These are phyloP conservation scores for Aspergillus sp. DNA, from an alignment of 2,329 filamentous ascomycete genomes.

Conservation along the genomic window DNA sequence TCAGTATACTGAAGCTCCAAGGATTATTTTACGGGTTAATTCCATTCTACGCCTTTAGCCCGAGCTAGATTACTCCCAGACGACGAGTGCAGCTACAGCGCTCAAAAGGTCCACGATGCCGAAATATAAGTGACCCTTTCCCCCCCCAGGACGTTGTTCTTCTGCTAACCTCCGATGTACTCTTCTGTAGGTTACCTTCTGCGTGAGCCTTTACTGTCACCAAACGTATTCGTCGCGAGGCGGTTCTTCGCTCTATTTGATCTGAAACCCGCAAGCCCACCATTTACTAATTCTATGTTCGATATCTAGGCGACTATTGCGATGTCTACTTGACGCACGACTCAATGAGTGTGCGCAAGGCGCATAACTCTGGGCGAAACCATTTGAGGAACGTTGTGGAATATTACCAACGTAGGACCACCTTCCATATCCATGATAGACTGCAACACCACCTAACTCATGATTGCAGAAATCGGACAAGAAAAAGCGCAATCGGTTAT, in stretches of 20 bases:
- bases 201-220: neutral
- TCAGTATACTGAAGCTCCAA: neutral
- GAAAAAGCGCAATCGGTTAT: slow-evolving; percentile 99
- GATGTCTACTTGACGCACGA: slow-evolving; percentile 99
- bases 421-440: neutral
- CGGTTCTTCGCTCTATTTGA: neutral
- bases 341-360: slow-evolving; percentile 99
- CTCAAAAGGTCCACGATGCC: slow-evolving; percentile 63
- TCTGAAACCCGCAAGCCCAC: neutral
- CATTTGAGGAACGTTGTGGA: slow-evolving; percentile 96
- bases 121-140: slow-evolving; percentile 67
- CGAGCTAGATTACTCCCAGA: slow-evolving; percentile 10
- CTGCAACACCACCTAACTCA: neutral
- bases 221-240: neutral
- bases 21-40: neutral
- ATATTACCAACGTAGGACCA: slow-evolving; percentile 81
- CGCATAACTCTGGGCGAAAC: slow-evolving; percentile 94
- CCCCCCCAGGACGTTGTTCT: neutral
- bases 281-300: slow-evolving; percentile 9
- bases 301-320: slow-evolving; percentile 77
- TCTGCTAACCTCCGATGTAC: slow-evolving; percentile 51
- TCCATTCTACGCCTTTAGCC: slow-evolving; percentile 12
- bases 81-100: slow-evolving; percentile 6
- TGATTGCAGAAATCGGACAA: slow-evolving; percentile 79
- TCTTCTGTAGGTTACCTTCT: slow-evolving; percentile 62